phyloP scores from a whole-genome alignment of 805 yeast species.

The Jamesozyma gamospora region DNA sequence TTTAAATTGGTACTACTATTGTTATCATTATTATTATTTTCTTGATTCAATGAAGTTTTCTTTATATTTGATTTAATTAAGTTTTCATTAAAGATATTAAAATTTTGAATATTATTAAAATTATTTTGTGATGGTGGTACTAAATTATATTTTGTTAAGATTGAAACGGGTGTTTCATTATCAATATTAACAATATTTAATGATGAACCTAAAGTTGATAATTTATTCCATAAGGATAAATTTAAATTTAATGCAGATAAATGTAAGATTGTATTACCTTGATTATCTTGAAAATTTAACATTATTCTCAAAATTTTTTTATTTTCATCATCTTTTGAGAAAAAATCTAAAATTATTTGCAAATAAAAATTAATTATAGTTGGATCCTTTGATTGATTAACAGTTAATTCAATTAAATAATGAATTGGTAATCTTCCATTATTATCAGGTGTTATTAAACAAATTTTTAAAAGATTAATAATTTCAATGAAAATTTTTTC shows the following conservation, averaged over 20 bases:
- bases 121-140: constrained; percentile 15
- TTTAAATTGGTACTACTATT: constrained; percentile 1
- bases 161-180: constrained; percentile 24
- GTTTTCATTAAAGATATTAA: not conserved
- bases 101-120: not conserved
- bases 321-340: constrained; percentile 34
- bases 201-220: constrained; percentile 26
- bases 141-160: constrained; percentile 21
- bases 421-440: constrained; percentile 68
- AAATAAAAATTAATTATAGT: constrained; percentile 48
- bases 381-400: constrained; percentile 38
- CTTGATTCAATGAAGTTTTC: no score
- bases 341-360: constrained; percentile 36
- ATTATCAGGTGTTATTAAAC: constrained; percentile 61
- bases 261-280: constrained; percentile 82
- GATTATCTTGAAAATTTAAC: constrained; percentile 64
- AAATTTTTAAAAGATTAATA: constrained; percentile 49
- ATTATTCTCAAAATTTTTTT: constrained; percentile 37
- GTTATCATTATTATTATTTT: not conserved
- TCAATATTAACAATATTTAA: constrained; percentile 22
- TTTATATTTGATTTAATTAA: no score
- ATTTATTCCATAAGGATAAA: constrained; percentile 24
- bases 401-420: constrained; percentile 47
- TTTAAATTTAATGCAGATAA: constrained; percentile 43
- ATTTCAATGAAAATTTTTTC: constrained; percentile 45